Percentiles rank a stretch among this genome's conserved stretches.
Evolutionary conservation across 164 flowering plant genomes (phyloP).

Genomic region (Magnolia sinica): DNA sequence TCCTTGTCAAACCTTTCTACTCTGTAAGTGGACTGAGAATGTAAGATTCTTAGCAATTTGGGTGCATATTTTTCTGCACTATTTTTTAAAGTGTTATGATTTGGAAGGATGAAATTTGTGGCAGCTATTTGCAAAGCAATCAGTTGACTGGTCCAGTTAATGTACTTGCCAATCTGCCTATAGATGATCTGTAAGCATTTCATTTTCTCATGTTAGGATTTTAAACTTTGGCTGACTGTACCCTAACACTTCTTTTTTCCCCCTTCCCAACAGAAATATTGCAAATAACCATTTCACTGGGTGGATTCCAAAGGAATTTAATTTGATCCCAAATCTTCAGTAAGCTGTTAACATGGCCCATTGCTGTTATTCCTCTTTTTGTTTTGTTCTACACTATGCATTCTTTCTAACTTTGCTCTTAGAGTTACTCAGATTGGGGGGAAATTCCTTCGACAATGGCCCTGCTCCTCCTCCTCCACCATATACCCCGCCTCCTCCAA

Average conservation of each 20-base stretch:
- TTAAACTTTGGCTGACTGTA: constrained; percentile 1
- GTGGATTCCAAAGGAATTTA: constrained; percentile 79
- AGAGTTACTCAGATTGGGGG: constrained; percentile 57
- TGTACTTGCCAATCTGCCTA: constrained; percentile 52
- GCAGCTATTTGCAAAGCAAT: constrained; percentile 81
- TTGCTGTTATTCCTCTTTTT: constrained; percentile 2
- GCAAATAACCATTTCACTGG: constrained; percentile 82
- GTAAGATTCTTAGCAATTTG: neutral
- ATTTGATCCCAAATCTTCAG: constrained; percentile 62
- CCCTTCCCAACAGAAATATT: constrained; percentile 57
- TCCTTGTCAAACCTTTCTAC: constrained; percentile 72
- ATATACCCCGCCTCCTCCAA: constrained; percentile 69
- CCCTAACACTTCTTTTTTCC: constrained; percentile 8
- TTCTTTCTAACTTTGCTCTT: constrained; percentile 10
- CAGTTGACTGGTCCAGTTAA: constrained; percentile 73
- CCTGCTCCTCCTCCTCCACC: constrained; percentile 95
- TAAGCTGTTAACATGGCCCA: constrained; percentile 33
- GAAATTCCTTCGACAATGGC: constrained; percentile 76
- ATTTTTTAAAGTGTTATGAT: constrained; percentile 17
- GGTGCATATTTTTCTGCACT: constrained; percentile 4
- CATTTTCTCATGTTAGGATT: neutral
- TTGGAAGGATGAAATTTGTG: constrained; percentile 14
- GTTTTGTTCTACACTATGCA: neutral
- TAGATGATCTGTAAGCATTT: constrained; percentile 58
- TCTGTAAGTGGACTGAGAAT: constrained; percentile 53